phyloP scores from a whole-genome alignment of 1,284 basidiomycete species.

The Heterobasidion parviporum region DNA sequence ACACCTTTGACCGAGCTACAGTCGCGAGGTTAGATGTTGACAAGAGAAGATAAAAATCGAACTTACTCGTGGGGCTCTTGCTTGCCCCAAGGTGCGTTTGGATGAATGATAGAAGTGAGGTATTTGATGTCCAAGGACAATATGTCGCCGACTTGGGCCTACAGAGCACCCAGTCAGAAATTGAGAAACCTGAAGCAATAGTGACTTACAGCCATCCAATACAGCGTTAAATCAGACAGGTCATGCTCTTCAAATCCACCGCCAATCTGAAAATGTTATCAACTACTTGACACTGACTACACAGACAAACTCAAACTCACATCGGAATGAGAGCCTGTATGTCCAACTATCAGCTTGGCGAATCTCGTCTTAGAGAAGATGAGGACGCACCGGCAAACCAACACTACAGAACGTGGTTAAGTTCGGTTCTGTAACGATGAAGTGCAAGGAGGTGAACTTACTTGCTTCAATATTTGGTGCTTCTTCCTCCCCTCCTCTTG shows the following conservation, averaged over 20 bases:
- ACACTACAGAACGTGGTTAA: constrained; percentile 28
- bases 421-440: constrained; percentile 2
- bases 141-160: constrained; percentile 50
- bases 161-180: constrained; percentile 2
- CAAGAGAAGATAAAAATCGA: neutral
- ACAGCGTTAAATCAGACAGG: constrained; percentile 53
- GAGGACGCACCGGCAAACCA: constrained; percentile 53
- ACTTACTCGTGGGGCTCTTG: constrained; percentile 54
- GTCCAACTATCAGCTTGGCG: neutral
- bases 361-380: neutral
- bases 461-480: constrained; percentile 56
- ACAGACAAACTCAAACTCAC: constrained; percentile 24
- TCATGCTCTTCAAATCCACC: constrained; percentile 63
- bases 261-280: constrained; percentile 34
- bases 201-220: constrained; percentile 56
- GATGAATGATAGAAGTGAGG: constrained; percentile 36
- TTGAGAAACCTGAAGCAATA: constrained; percentile 1
- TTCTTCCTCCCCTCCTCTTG: constrained; percentile 41
- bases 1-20: constrained; percentile 3
- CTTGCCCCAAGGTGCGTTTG: constrained; percentile 51
- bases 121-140: constrained; percentile 51
- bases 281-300: neutral
- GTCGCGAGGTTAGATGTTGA: neutral
- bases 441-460: constrained; percentile 16
- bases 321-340: constrained; percentile 50